Conservation (phyloP, 768 basidiomycete species). For the Collybiopsis luxurians region DNA sequence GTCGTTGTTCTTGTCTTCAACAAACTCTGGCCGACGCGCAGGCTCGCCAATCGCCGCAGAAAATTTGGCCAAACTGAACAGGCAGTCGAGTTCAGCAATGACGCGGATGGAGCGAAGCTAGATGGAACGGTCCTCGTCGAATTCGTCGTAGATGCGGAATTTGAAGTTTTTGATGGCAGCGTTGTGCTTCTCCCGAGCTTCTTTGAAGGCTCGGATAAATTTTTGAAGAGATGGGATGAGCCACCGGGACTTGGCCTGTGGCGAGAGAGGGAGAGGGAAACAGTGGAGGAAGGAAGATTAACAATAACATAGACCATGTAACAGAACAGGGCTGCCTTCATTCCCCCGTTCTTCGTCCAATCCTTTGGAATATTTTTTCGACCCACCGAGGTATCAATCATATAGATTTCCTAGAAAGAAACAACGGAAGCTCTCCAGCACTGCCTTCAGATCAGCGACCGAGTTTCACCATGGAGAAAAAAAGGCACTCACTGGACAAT, state of each 20-base stretch:
- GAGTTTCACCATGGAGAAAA: neutral
- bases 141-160: constrained; percentile 72
- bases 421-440: neutral
- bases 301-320: too few species aligned
- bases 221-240: constrained; percentile 68
- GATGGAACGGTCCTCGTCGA: constrained; percentile 73
- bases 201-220: constrained; percentile 81
- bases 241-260: constrained; percentile 73
- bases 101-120: constrained; percentile 86
- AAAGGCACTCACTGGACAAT: constrained; percentile 72
- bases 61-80: constrained; percentile 87
- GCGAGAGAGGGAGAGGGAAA: neutral
- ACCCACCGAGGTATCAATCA: constrained; percentile 67
- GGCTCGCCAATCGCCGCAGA: constrained; percentile 92
- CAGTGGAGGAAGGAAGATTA: neutral
- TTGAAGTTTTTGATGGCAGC: constrained; percentile 83
- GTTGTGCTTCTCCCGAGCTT: constrained; percentile 86
- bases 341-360: constrained; percentile 80
- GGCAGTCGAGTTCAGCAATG: constrained; percentile 93
- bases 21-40: constrained; percentile 85
- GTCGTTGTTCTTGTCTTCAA: constrained; percentile 46
- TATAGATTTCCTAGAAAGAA: constrained; percentile 77
- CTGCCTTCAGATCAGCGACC: too few species aligned
- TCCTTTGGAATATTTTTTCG: constrained; percentile 70
- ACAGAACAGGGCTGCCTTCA: constrained; percentile 55